phyloP scores from a whole-genome alignment of 331 rosid genomes.

The Pyracantha coccinea region DNA sequence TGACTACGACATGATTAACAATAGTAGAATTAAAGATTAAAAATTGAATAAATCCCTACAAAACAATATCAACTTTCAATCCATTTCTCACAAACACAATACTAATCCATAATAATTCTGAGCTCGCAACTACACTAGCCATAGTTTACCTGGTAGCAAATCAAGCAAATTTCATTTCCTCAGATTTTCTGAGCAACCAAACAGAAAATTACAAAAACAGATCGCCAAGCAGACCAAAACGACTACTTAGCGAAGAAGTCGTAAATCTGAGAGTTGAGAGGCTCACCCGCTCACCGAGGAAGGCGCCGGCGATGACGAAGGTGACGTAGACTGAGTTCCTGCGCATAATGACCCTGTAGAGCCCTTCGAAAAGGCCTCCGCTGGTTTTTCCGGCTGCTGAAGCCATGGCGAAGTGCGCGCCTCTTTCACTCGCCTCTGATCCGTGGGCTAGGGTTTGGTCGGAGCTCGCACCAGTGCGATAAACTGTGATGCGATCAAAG shows the following conservation, averaged over 20 bases:
- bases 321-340: conserved; percentile 86
- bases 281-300: conserved; percentile 71
- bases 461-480: neutral
- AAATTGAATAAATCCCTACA: neutral
- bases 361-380: conserved; percentile 65
- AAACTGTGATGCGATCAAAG: neutral
- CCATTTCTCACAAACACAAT: neutral
- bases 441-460: conserved; percentile 20
- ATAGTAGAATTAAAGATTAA: neutral
- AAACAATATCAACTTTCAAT: neutral
- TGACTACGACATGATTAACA: neutral
- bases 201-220: neutral
- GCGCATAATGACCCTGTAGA: conserved; percentile 83
- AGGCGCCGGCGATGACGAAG: conserved; percentile 78
- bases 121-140: neutral
- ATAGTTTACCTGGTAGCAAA: neutral
- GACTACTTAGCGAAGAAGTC: neutral
- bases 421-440: conserved; percentile 12
- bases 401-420: conserved; percentile 35
- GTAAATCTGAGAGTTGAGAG: neutral
- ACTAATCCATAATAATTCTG: neutral
- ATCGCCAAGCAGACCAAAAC: neutral
- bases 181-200: neutral
- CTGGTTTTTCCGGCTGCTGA: conserved; percentile 43
- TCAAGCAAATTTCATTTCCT: neutral